Conservation (phyloP, 192 early-diverging fungal genomes). For the Lobosporangium transversale region DNA sequence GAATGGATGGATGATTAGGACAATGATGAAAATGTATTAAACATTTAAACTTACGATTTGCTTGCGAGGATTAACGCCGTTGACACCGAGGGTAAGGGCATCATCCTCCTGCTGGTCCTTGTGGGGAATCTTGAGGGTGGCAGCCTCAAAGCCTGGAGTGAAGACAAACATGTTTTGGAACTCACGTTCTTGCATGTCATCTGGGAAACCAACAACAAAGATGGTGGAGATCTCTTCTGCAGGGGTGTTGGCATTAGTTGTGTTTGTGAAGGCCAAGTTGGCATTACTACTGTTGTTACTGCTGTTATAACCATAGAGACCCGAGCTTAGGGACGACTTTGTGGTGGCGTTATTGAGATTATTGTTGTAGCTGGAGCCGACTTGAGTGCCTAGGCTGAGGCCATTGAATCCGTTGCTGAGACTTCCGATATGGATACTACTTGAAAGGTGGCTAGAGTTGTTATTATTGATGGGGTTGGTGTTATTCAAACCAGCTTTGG, state of each 20-base stretch:
- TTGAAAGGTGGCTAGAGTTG: neutral
- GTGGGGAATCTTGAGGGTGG: conserved; percentile 90
- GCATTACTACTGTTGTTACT: conserved; percentile 10
- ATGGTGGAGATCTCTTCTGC: conserved; percentile 97
- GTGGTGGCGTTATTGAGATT: conserved; percentile 1
- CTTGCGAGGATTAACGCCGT: conserved; percentile 70
- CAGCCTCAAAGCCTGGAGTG: conserved; percentile 96
- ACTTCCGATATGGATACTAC: conserved; percentile 40
- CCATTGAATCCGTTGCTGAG: conserved; percentile 37
- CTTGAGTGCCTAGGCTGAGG: conserved; percentile 24
- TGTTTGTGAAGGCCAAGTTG: neutral
- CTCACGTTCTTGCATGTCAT: conserved; percentile 98
- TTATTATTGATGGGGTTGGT: no score
- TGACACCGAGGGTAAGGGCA: conserved; percentile 56
- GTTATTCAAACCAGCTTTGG: conserved; percentile 30
- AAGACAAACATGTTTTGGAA: conserved; percentile 99
- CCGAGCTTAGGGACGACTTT: conserved; percentile 17
- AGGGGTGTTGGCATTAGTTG: neutral
- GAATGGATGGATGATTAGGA: neutral
- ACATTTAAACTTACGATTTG: conserved; percentile 81
- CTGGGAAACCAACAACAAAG: conserved; percentile 99
- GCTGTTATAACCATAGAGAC: conserved; percentile 25
- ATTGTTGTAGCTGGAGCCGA: neutral
- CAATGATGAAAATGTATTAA: neutral
- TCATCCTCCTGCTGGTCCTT: conserved; percentile 70